Evolutionary conservation across 2,329 filamentous ascomycete species (phyloP).

Genomic region (Passalora sequoiae): DNA sequence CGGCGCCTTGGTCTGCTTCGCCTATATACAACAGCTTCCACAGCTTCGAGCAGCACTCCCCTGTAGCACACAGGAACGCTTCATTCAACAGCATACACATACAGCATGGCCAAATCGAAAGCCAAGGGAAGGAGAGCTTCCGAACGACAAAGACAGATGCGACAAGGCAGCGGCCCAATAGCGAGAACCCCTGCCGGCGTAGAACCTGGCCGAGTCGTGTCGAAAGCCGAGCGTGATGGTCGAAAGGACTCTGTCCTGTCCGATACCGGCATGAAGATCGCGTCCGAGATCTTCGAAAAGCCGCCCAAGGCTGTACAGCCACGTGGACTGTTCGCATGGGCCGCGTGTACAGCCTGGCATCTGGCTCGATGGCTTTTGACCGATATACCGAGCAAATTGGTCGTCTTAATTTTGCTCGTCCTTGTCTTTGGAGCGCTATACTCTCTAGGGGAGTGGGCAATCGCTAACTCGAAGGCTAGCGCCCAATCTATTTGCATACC

Average conservation of each 20-base stretch:
- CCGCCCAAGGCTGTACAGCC: not conserved
- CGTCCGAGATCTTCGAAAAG: not conserved
- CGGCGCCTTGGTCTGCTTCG: too few relatives aligned
- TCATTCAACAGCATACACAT: too few relatives aligned
- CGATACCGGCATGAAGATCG: too few relatives aligned
- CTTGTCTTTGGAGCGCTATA: constrained; percentile 25
- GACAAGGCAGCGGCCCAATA: not conserved
- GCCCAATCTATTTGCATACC: constrained; percentile 5
- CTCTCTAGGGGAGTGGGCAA: constrained; percentile 28
- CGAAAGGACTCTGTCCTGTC: constrained; percentile 2
- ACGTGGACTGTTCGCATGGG: too few relatives aligned
- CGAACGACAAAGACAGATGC: too few relatives aligned
- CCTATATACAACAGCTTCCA: not conserved
- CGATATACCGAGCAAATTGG: too few relatives aligned
- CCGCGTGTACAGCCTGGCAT: too few relatives aligned
- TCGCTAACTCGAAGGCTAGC: constrained; percentile 25
- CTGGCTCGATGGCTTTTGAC: too few relatives aligned
- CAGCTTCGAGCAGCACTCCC: not conserved
- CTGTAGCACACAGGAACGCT: too few relatives aligned
- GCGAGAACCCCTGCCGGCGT: not conserved
- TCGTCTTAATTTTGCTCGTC: constrained; percentile 20
- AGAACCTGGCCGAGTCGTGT: not conserved
- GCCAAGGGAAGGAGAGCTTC: too few relatives aligned
- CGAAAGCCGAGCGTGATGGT: constrained; percentile 1
- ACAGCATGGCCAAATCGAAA: constrained; percentile 7